A percentile compares a stretch with the other conserved stretches of the same genome.
Evolutionary conservation across 2,329 filamentous ascomycete genomes (phyloP).

Genomic region (Colletotrichum cordylinicola): DNA sequence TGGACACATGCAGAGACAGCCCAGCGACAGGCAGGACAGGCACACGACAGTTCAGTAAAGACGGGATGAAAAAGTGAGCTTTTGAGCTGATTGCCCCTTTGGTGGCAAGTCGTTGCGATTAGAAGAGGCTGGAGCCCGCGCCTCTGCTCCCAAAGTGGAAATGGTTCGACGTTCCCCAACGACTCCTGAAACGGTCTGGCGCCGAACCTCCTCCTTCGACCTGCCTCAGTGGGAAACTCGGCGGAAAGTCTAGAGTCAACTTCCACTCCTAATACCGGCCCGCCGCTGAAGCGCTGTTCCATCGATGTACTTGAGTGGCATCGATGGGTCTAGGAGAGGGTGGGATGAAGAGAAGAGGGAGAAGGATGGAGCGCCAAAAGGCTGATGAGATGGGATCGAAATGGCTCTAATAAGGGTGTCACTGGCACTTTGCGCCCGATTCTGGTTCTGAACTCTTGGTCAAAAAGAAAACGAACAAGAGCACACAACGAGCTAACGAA

Average conservation of each 20-base stretch:
- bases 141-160: background rate
- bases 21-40: background rate
- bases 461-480: background rate
- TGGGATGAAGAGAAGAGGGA: background rate
- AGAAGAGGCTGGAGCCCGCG: background rate
- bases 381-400: background rate
- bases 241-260: background rate
- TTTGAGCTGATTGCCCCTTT: background rate
- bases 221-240: background rate
- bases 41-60: background rate
- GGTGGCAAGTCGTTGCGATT: background rate
- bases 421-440: background rate
- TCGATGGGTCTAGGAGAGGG: background rate
- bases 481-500: background rate
- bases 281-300: background rate
- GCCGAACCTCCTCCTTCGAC: background rate
- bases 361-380: background rate
- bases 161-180: slow-evolving; percentile 4
- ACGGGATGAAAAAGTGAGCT: background rate
- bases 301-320: background rate
- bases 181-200: slow-evolving; percentile 7
- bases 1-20: background rate
- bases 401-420: background rate
- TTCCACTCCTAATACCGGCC: background rate
- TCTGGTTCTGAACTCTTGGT: background rate